A percentile compares a stretch with the other conserved stretches of the same genome.
These are phyloP conservation scores for Coniochaeta prunicola DNA, from an alignment of 2,329 filamentous ascomycete genomes.

Conservation along the genomic window DNA sequence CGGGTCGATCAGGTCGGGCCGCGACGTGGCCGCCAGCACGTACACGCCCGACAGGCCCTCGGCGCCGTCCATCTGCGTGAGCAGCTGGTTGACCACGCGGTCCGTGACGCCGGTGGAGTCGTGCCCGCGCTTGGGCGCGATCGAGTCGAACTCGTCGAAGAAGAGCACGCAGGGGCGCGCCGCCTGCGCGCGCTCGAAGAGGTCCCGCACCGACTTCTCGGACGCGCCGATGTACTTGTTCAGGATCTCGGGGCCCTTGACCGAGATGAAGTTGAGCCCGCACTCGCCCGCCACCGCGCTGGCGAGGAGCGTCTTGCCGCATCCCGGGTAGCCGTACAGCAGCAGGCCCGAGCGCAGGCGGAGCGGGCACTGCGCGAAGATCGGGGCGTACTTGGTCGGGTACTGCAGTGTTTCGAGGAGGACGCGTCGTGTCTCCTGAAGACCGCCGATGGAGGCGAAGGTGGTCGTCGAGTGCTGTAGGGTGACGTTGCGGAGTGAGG, in stretches of 20 bases:
- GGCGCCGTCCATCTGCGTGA: conserved; percentile 98
- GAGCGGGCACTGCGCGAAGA: conserved; percentile 91
- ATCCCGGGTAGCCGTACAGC: conserved; percentile 91
- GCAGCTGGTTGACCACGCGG: conserved; percentile 92
- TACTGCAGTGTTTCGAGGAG: conserved; percentile 93
- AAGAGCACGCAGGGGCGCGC: conserved; percentile 92
- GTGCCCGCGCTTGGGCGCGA: conserved; percentile 93
- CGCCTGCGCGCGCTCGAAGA: conserved; percentile 88
- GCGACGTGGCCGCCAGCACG: conserved; percentile 85
- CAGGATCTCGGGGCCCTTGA: conserved; percentile 95
- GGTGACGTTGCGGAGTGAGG: conserved; percentile 88
- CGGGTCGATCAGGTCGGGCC: conserved; percentile 93
- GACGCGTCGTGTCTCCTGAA: conserved; percentile 80
- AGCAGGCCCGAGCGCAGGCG: conserved; percentile 89
- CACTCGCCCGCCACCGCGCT: conserved; percentile 97
- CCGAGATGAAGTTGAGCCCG: conserved; percentile 95
- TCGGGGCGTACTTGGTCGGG: conserved; percentile 94
- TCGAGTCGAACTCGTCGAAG: conserved; percentile 98
- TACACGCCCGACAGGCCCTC: conserved; percentile 94
- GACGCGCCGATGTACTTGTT: conserved; percentile 99
- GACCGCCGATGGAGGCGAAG: conserved; percentile 85
- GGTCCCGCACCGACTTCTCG: conserved; percentile 89
- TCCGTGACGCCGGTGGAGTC: conserved; percentile 98
- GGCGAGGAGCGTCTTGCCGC: conserved; percentile 91
- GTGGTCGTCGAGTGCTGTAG: conserved; percentile 88